These are phyloP conservation scores for Raddia distichophylla DNA, from an alignment of 176 grass and related monocot genomes.

Conservation along the genomic window DNA sequence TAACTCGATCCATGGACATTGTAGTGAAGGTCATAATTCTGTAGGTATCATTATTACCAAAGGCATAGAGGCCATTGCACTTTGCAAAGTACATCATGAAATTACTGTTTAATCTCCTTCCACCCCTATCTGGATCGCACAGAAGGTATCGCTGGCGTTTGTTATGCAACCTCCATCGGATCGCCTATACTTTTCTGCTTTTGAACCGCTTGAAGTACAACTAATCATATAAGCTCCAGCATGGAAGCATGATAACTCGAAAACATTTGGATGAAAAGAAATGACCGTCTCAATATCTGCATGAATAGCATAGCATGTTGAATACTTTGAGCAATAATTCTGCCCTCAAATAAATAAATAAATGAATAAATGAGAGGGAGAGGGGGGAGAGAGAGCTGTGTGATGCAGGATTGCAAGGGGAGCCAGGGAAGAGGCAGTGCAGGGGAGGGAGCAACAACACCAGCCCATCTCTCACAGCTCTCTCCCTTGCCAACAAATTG, in stretches of 20 bases:
- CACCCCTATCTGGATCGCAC: background rate
- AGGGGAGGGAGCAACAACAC: slow-evolving; percentile 74
- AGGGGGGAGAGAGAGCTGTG: background rate
- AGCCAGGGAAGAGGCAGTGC: slow-evolving; percentile 98
- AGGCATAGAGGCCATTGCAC: no score
- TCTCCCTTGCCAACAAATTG: background rate
- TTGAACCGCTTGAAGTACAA: background rate
- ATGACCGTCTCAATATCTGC: no score
- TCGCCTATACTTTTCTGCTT: background rate
- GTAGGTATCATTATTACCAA: no score
- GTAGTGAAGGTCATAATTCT: no score
- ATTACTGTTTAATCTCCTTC: background rate
- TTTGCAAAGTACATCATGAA: background rate
- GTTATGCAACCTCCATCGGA: background rate
- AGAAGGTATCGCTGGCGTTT: background rate
- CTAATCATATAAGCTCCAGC: background rate
- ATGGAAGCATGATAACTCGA: no score
- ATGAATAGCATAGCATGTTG: no score
- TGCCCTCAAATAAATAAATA: no score
- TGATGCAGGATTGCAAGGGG: background rate
- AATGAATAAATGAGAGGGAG: background rate
- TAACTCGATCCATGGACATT: no score
- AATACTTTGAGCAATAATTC: no score
- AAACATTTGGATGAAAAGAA: no score
- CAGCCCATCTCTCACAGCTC: slow-evolving; percentile 5